These are phyloP conservation scores for Acanthamoeba pearcei DNA, from an alignment of 208 protist species.

Conservation along the genomic window DNA sequence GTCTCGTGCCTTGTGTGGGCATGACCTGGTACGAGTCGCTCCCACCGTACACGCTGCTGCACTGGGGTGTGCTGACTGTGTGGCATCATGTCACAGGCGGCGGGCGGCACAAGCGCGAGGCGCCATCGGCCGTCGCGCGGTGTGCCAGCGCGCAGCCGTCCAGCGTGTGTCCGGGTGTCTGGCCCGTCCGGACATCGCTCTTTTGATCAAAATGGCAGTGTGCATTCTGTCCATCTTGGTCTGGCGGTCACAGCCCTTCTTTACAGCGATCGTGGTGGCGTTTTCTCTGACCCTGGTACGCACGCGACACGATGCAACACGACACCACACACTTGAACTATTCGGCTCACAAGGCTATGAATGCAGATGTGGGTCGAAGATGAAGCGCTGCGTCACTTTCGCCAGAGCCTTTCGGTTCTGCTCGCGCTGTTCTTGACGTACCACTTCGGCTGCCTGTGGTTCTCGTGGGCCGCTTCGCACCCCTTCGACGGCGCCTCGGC, in stretches of 20 bases:
- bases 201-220: neutral
- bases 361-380: neutral
- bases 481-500: neutral
- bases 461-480: slow-evolving; percentile 1
- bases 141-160: neutral
- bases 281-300: neutral
- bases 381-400: neutral
- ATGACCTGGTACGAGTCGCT: neutral
- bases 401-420: neutral
- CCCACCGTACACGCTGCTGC: neutral
- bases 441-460: slow-evolving; percentile 30
- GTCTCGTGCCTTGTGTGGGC: neutral
- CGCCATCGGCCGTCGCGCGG: neutral
- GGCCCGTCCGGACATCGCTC: neutral
- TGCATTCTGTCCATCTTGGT: neutral
- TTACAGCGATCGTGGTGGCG: neutral
- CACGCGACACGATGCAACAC: neutral
- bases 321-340: neutral
- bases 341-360: neutral
- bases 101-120: neutral
- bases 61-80: too few relatives aligned
- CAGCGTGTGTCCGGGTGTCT: neutral
- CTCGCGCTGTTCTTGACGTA: neutral
- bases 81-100: neutral
- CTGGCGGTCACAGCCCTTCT: neutral